Percentiles rank a stretch among this genome's conserved stretches.
phyloP scores from a whole-genome alignment of 2,329 filamentous ascomycete species.

The Aspergillus calidoustus region DNA sequence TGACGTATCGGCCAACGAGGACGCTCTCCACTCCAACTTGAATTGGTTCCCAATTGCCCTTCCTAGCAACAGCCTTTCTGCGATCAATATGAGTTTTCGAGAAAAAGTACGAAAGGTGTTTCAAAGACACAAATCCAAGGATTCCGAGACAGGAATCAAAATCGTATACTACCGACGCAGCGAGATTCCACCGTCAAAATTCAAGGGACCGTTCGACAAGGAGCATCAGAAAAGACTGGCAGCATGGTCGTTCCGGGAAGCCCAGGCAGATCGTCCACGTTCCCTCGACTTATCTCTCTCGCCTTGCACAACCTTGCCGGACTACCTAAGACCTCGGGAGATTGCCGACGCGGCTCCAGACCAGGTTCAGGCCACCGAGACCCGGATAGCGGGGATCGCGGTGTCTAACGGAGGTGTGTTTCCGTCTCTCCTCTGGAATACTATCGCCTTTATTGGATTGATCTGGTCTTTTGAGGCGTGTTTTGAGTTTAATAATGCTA shows the following conservation, averaged over 20 bases:
- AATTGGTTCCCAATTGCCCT: constrained; percentile 5
- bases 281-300: constrained; percentile 44
- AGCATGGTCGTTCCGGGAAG: constrained; percentile 49
- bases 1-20: constrained; percentile 27
- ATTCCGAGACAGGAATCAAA: constrained; percentile 40
- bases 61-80: constrained; percentile 3
- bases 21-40: constrained; percentile 13
- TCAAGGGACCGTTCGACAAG: constrained; percentile 53
- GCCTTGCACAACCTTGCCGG: constrained; percentile 39
- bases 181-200: constrained; percentile 55
- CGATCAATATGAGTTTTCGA: constrained; percentile 42
- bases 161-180: constrained; percentile 54
- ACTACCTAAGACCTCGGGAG: constrained; percentile 28
- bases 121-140: constrained; percentile 31
- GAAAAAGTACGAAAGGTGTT: constrained; percentile 44
- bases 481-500: constrained; percentile 10
- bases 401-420: constrained; percentile 27
- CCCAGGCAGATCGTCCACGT: constrained; percentile 40
- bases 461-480: constrained; percentile 1
- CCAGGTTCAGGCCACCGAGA: constrained; percentile 18
- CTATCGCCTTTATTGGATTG: neutral
- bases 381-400: constrained; percentile 21
- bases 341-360: constrained; percentile 27
- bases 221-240: constrained; percentile 49
- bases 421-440: neutral